Evolutionary conservation across 768 basidiomycete species (phyloP), one percentile per base, ranked within the genome.

Genomic region (Phanerochaete sordida): DNA sequence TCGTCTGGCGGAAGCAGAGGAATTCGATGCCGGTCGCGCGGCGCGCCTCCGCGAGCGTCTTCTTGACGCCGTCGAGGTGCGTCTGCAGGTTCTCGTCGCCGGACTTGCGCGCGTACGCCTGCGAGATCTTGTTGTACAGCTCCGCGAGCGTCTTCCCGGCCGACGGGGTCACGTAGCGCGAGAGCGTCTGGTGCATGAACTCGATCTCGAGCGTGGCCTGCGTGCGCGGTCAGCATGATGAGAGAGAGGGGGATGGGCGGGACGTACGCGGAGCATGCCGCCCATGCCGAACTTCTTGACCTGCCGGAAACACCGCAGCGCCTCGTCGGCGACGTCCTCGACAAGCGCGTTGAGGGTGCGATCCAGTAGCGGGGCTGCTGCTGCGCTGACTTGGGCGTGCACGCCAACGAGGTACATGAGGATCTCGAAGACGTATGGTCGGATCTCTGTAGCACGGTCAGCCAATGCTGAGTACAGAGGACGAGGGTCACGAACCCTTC

Each of bases 161-260:
- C 7, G 80, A 69, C 1, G 87, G 79, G 16, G 91, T 90, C 56
- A 98, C 90, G 70, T 96, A 95, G 65, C 91, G 87, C 30, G 88
- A 85, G 44, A 99, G 78, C 6, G 92, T 94, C 76, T 98, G 97
- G 73, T 99, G 96, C 80, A 98, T 87, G 77, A 98, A 98, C 76
- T 98, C 97, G 65, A 98, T 97, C 74, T 98, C 96, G 27, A 99
- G 86, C 4, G 97, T 98, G 15, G 97, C 97, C 95, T 98, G 71
- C 16, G 3, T 26, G 47, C 24, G 5, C 39, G 24, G 24, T 60
- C 57, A 55, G 63, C 39, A n/a, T 24, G 49, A 27, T 6, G 39
- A 35, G 15, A 24, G 48, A 56, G 7, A 13, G 53, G 1, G 9
- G 28, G 27, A 21, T n/a, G 28, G 46, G 15, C 50, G 31, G 48